Evolutionary conservation across 1,139 yeast genomes (phyloP), one percentile per base, ranked within the genome.

Genomic region (Hansenula lynferdii): DNA sequence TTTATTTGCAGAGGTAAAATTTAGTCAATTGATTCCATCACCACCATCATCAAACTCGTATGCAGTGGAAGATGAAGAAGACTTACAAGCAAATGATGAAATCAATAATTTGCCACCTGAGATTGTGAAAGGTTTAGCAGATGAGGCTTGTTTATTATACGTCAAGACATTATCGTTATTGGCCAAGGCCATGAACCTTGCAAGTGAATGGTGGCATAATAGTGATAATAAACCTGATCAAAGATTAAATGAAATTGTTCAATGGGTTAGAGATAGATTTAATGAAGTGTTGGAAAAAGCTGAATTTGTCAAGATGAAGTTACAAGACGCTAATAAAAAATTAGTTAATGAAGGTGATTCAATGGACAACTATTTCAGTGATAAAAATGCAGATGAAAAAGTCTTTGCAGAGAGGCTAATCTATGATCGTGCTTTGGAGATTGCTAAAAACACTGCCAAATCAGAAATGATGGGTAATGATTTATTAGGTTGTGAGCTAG

Each of bases 361-460:
- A 29, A 29, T 29, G n/a, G 31, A 29, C 8, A 20, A 29, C 20
- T 29, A 20, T 42, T 11, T 28, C 35, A 6, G 32, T 32, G 37
- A 44, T 18, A 36, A 42, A 22, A 37, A 36, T 27, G 38, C 42
- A 31, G 15, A 25, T 9, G 49, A 49, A 30, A 48, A 41, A 50
- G 66, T 80, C 8, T 71, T 83, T 38, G 89, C 95, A 3, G 97
- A 90, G 58, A 84, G 84, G 57, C 70, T 92, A 47, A 77, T 92
- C 21, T 90, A 89, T 62, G 97, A 90, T 51, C 72, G 97, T 32
- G 97, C 97, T 1, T 70, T 90, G 53, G 97, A 92, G 53, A 85
- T 90, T 70, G 85, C 96, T 3, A 75, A 95, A 50, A 79, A 79
- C 41, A 96, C 97, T 0, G 97, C 97, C 0, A 83, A 83, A 38